phyloP scores from a whole-genome alignment of 139 green algal genomes.

The Micractinium sp. region DNA sequence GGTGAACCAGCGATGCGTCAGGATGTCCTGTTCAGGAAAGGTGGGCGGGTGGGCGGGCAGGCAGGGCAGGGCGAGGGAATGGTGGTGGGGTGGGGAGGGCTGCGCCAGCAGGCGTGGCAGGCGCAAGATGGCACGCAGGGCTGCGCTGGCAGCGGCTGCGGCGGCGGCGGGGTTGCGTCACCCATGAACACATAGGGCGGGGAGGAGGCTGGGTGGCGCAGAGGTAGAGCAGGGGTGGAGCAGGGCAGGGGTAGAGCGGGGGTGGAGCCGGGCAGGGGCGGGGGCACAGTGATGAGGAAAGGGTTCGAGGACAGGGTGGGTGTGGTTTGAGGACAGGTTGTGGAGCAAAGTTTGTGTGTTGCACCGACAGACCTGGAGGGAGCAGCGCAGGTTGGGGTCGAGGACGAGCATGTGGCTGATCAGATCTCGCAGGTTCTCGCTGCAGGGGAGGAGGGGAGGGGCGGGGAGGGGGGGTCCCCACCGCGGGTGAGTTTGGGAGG shows the following conservation, averaged over 20 bases:
- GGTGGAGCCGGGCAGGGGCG: no score
- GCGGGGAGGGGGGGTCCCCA: not conserved
- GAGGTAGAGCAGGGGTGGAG: not conserved
- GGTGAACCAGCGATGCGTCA: conserved; percentile 63
- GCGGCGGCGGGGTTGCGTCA: no score
- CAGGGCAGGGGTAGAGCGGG: no score
- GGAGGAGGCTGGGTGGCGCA: no score
- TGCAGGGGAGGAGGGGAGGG: not conserved
- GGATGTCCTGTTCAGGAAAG: conserved; percentile 36
- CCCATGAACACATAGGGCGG: not conserved
- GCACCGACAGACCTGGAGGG: not conserved
- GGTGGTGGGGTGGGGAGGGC: no score
- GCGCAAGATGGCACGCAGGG: not conserved
- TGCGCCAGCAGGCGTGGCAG: no score
- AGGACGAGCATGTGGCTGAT: conserved; percentile 64
- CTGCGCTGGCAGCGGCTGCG: not conserved
- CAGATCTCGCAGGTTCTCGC: not conserved
- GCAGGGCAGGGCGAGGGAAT: not conserved
- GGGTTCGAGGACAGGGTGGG: no score
- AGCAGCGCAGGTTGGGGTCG: conserved; percentile 17
- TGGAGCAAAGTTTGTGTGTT: no score
- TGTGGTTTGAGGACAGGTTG: no score
- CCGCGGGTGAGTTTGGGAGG: not conserved
- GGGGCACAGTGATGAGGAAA: no score
- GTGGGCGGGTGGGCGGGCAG: not conserved